phyloP scores from a whole-genome alignment of 2,329 filamentous ascomycete genomes.

The Colletotrichum acutatum region DNA sequence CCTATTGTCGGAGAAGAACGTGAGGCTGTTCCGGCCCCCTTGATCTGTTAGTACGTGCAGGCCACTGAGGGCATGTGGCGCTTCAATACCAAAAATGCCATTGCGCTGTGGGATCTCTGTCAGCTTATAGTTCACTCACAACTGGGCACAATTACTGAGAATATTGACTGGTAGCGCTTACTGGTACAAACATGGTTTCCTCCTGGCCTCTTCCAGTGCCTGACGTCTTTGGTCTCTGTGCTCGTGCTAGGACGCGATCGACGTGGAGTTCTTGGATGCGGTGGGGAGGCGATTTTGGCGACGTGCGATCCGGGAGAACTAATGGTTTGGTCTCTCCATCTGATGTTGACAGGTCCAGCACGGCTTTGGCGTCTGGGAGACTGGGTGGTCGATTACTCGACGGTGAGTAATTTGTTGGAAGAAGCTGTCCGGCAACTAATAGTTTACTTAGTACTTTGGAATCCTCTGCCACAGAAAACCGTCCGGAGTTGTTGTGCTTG shows the following conservation, averaged over 20 bases:
- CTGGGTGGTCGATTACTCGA: neutral
- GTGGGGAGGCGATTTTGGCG: neutral
- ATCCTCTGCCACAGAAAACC: neutral
- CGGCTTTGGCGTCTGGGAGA: conserved; percentile 12
- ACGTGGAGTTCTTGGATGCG: conserved; percentile 41
- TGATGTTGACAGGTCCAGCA: conserved; percentile 12
- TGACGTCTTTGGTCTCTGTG: conserved; percentile 21
- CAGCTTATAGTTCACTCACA: neutral
- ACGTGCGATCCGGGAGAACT: neutral
- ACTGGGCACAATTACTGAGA: too few species aligned
- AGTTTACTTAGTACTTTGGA: neutral
- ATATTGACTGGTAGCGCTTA: conserved; percentile 20
- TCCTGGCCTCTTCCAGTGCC: conserved; percentile 24
- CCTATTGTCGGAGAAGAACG: conserved; percentile 45
- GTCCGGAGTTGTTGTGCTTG: neutral
- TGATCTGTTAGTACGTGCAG: conserved; percentile 3
- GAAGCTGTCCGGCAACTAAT: conserved; percentile 33
- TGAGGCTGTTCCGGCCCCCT: conserved; percentile 43
- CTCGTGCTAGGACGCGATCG: conserved; percentile 40
- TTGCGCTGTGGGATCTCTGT: conserved; percentile 39
- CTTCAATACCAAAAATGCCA: conserved; percentile 41
- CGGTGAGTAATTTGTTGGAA: conserved; percentile 16
- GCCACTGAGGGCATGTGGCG: neutral
- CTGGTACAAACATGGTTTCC: conserved; percentile 40
- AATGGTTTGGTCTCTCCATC: neutral